phyloP scores from a whole-genome alignment of 768 basidiomycete genomes.

The Panaeolus papilionaceus region DNA sequence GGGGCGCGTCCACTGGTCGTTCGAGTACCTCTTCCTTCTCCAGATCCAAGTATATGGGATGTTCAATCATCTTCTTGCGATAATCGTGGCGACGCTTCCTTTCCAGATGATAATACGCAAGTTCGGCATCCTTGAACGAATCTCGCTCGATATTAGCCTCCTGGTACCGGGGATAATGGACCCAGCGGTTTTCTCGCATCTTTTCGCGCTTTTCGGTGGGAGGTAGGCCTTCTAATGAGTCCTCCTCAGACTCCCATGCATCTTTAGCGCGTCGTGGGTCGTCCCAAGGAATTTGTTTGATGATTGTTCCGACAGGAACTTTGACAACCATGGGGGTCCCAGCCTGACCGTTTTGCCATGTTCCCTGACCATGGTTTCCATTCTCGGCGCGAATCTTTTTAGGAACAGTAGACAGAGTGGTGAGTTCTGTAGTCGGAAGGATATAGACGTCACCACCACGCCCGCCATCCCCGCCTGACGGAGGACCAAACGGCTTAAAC shows the following conservation, averaged over 20 bases:
- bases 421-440: conserved; percentile 76
- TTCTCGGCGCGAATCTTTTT: conserved; percentile 69
- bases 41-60: conserved; percentile 66
- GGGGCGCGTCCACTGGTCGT: conserved; percentile 60
- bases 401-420: conserved; percentile 76
- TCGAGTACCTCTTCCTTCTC: conserved; percentile 54
- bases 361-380: conserved; percentile 80
- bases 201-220: conserved; percentile 56
- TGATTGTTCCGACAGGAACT: conserved; percentile 91
- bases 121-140: conserved; percentile 76
- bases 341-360: conserved; percentile 84
- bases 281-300: conserved; percentile 72
- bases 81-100: conserved; percentile 58
- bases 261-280: conserved; percentile 71
- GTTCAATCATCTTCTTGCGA: conserved; percentile 43
- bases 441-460: conserved; percentile 89
- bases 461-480: conserved; percentile 94
- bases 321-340: conserved; percentile 76
- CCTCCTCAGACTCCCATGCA: conserved; percentile 78
- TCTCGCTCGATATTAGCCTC: conserved; percentile 69
- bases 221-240: conserved; percentile 54
- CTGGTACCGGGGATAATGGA: conserved; percentile 76
- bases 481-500: conserved; percentile 82
- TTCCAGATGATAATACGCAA: conserved; percentile 63
- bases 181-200: conserved; percentile 73